phyloP scores from a whole-genome alignment of 306 rosid species.

The Astragalus glycyphyllos region DNA sequence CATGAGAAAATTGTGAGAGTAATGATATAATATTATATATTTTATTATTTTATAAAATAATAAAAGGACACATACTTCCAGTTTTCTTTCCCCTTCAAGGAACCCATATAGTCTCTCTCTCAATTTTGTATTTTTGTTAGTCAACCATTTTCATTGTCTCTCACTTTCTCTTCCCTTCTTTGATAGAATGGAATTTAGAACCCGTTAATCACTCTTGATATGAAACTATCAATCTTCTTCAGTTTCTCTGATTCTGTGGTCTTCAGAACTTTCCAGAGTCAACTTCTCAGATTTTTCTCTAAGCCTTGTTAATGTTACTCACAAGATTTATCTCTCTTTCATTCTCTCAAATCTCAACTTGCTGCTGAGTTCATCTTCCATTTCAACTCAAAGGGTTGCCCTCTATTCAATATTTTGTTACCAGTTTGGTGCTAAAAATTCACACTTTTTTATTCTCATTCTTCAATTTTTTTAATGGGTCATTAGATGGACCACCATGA shows the following conservation, averaged over 20 bases:
- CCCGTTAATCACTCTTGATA: slow-evolving; percentile 14
- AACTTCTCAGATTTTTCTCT: slow-evolving; percentile 8
- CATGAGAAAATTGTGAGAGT: slow-evolving; percentile 24
- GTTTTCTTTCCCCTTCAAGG: slow-evolving; percentile 29
- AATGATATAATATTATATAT: background rate
- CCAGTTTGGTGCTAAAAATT: slow-evolving; percentile 9
- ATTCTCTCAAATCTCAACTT: slow-evolving; percentile 21
- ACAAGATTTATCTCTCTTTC: slow-evolving; percentile 37
- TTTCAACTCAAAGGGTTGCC: slow-evolving; percentile 40
- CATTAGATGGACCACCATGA: slow-evolving; percentile 25
- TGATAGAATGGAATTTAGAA: background rate
- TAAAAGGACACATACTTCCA: background rate
- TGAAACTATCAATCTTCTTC: slow-evolving; percentile 30
- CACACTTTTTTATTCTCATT: slow-evolving; percentile 13
- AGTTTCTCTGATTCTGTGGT: slow-evolving; percentile 21
- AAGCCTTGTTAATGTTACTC: background rate
- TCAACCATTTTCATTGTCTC: slow-evolving; percentile 39
- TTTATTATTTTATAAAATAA: too few relatives aligned
- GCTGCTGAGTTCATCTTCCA: slow-evolving; percentile 37
- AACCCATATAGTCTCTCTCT: slow-evolving; percentile 4
- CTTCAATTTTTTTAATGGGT: slow-evolving; percentile 35
- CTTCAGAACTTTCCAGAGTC: slow-evolving; percentile 38
- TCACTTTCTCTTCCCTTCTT: slow-evolving; percentile 37
- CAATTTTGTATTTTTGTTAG: slow-evolving; percentile 11
- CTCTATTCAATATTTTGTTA: slow-evolving; percentile 36